Conservation (phyloP, 2,329 filamentous ascomycete genomes). For the Colletotrichum sp. region DNA sequence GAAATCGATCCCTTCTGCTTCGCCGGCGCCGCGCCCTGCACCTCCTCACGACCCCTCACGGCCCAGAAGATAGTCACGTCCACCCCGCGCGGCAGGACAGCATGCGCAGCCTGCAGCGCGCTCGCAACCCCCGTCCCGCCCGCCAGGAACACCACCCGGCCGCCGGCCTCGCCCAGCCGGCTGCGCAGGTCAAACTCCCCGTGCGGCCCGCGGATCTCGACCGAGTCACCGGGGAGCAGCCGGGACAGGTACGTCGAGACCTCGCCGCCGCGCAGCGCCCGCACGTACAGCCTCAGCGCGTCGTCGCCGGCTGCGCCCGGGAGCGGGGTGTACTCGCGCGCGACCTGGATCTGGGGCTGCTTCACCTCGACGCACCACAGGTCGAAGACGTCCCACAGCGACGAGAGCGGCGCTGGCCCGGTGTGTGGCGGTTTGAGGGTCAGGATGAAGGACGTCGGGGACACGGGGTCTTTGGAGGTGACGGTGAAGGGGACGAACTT, state of each 20-base stretch:
- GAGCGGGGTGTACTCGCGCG: constrained; percentile 87
- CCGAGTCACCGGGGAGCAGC: constrained; percentile 60
- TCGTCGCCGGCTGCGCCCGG: constrained; percentile 52
- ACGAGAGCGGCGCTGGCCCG: constrained; percentile 28
- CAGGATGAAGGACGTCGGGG: constrained; percentile 72
- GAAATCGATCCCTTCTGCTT: not conserved
- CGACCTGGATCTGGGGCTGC: constrained; percentile 92
- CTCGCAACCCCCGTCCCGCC: constrained; percentile 93
- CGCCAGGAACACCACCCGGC: constrained; percentile 79
- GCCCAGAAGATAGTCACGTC: constrained; percentile 80
- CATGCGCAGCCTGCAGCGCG: constrained; percentile 79
- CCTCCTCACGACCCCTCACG: constrained; percentile 55
- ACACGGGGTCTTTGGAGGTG: constrained; percentile 64
- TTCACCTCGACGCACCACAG: constrained; percentile 93
- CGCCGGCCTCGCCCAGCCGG: constrained; percentile 33
- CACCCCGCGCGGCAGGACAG: constrained; percentile 67
- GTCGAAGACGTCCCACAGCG: constrained; percentile 50
- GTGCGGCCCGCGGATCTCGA: constrained; percentile 83
- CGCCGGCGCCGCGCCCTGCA: not conserved
- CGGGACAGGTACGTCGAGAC: constrained; percentile 81
- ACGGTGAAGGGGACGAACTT: constrained; percentile 71
- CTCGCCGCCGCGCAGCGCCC: constrained; percentile 80
- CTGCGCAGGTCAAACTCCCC: constrained; percentile 63
- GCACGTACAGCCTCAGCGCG: constrained; percentile 74
- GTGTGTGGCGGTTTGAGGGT: constrained; percentile 56